phyloP scores from a whole-genome alignment of 225 moss, liverwort and hornwort species.

The Physcomitrellopsis africana region DNA sequence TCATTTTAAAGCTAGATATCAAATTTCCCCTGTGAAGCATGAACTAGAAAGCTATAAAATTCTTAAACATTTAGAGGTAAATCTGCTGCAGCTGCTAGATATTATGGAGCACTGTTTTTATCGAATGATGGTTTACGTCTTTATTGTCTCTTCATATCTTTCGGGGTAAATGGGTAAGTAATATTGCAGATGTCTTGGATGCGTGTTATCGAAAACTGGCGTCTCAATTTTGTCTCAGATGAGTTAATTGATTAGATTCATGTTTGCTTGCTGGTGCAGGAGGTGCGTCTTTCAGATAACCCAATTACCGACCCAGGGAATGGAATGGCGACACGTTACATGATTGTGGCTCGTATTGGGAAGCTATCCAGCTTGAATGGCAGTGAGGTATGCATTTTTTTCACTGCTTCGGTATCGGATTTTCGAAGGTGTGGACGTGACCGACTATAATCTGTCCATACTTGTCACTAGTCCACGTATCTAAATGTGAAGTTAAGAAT shows the following conservation, averaged over 20 bases:
- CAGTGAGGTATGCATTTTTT: constrained; percentile 66
- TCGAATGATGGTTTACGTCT: constrained; percentile 14
- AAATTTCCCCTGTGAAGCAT: too few species aligned
- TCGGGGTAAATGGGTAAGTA: constrained; percentile 1
- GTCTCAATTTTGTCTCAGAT: background rate
- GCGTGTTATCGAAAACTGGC: background rate
- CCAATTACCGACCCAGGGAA: constrained; percentile 61
- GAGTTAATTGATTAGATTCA: constrained; percentile 12
- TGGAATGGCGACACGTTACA: constrained; percentile 66
- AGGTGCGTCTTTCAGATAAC: constrained; percentile 87
- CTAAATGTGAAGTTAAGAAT: background rate
- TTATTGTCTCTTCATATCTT: background rate
- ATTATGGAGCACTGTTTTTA: background rate
- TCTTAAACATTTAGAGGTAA: too few species aligned
- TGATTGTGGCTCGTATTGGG: constrained; percentile 87
- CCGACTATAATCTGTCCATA: constrained; percentile 6
- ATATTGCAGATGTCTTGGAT: constrained; percentile 6
- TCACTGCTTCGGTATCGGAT: background rate
- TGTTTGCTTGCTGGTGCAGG: constrained; percentile 54
- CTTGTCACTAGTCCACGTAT: background rate
- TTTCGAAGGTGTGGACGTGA: constrained; percentile 6
- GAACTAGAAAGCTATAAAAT: too few species aligned
- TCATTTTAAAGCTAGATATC: too few species aligned
- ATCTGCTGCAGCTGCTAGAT: background rate
- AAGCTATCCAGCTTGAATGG: constrained; percentile 88